These are phyloP conservation scores for Hirschioporus abietinus DNA, from an alignment of 768 basidiomycete genomes.

Conservation along the genomic window DNA sequence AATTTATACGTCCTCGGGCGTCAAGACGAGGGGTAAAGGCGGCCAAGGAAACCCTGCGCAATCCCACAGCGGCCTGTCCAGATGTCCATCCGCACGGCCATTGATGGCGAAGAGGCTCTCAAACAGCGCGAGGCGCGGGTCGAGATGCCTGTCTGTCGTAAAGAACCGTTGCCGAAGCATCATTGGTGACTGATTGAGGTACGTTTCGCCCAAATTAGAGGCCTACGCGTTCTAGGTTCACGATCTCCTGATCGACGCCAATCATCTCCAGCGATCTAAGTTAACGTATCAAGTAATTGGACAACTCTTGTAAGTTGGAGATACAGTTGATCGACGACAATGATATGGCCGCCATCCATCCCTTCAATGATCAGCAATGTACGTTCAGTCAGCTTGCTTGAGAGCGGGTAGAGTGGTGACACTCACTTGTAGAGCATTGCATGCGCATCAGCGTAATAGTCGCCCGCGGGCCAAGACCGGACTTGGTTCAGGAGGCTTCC, in stretches of 20 bases:
- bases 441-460: neutral
- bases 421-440: neutral
- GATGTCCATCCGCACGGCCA: neutral
- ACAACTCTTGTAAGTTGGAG: too few species aligned
- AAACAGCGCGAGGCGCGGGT: neutral
- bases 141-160: neutral
- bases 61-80: neutral
- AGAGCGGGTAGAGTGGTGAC: neutral
- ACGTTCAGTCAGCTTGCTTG: neutral
- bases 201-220: neutral
- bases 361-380: neutral
- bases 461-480: constrained; percentile 1
- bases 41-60: neutral
- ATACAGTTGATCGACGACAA: too few species aligned
- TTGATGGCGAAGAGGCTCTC: neutral
- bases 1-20: neutral
- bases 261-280: neutral
- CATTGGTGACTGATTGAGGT: neutral
- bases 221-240: neutral
- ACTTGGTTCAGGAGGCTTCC: neutral
- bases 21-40: neutral
- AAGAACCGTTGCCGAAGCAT: neutral
- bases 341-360: neutral
- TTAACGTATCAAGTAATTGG: neutral
- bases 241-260: neutral